Base-by-base conservation (phyloP, 805 yeast species). In the Yamadazyma sp. region DNA sequence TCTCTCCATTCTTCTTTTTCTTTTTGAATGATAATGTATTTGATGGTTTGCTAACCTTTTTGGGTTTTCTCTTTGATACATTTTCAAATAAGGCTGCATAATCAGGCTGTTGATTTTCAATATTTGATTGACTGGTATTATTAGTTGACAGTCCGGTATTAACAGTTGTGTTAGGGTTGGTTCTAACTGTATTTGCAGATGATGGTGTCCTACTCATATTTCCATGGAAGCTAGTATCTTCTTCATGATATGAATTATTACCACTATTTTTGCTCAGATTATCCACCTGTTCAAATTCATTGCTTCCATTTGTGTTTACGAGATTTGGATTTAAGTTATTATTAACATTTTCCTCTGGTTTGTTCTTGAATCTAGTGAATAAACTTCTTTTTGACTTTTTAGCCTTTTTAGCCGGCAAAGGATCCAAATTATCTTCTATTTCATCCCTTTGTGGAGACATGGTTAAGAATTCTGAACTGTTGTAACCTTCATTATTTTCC, bases 31-130 rank as follows among this genome's bases (percentile, higher is more conserved):
- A 28, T 11, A 23, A 33, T 5, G 36, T 23, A 19, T 14, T 35
- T 17, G 38, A 29, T 20, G 38, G 38, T 52, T 55, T 35, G 43
- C 45, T 32, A 6, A 33, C 36, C 19, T 53, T 62, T 14, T 58
- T 55, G 18, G 48, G 56, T 40, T 61, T 58, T 22, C 72, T 42
- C 36, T 66, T 67, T 1, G 71, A 71, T 4, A 67, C 70, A 29
- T 62, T 62, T 37, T 66, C 62, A 45, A 67, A 67, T 19, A 67
- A 53, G 4, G 72, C 70, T 3, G 64, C 71, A 44, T 67, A 67
- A 44, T 67, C 66, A 2, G 72, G 72, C 35, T 58, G 65, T 15
- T 27, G 27, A 26, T 35, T 17, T 8, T 25, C 14, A 8, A 7
- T 12, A 14, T 41, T 27, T 5, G 56, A 53, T 14, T 36, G 31